Evolutionary conservation across 306 rosid species (phyloP).

Genomic region (Morella rubra): DNA sequence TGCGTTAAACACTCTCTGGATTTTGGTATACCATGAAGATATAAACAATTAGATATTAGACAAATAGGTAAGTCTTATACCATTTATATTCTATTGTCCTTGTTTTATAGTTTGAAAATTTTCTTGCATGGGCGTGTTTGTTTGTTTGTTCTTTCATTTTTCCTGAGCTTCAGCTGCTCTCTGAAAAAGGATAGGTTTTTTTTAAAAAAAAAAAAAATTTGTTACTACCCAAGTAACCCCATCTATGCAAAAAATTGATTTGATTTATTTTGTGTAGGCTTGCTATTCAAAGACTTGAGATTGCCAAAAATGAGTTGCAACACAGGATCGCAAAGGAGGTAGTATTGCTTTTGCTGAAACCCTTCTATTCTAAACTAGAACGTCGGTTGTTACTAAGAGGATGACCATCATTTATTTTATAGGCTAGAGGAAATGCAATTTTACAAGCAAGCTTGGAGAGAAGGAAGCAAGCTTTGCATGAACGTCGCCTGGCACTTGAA

Average conservation of each 20-base stretch:
- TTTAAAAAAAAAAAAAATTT: background rate
- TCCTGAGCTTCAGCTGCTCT: slow-evolving; percentile 9
- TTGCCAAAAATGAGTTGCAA: slow-evolving; percentile 89
- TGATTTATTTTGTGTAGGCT: slow-evolving; percentile 50
- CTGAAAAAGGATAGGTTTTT: slow-evolving; percentile 1
- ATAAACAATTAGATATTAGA: background rate
- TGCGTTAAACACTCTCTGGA: background rate
- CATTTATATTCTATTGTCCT: background rate
- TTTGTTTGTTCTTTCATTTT: background rate
- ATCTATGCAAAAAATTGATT: background rate
- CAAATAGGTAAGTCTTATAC: background rate
- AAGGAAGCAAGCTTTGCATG: slow-evolving; percentile 99
- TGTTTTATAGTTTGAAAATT: background rate
- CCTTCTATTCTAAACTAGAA: slow-evolving; percentile 20
- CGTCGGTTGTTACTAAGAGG: slow-evolving; percentile 17
- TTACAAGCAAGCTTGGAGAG: slow-evolving; percentile 99
- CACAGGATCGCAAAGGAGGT: slow-evolving; percentile 99
- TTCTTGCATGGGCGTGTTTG: background rate
- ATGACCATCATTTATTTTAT: slow-evolving; percentile 24
- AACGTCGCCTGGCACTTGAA: slow-evolving; percentile 96
- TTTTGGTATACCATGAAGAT: background rate
- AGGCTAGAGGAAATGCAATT: slow-evolving; percentile 99
- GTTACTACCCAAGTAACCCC: background rate
- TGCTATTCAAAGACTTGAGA: slow-evolving; percentile 94
- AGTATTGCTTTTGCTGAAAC: slow-evolving; percentile 20